These are phyloP conservation scores for Epichloe typhina DNA, from an alignment of 2,329 filamentous ascomycete genomes.

Conservation along the genomic window DNA sequence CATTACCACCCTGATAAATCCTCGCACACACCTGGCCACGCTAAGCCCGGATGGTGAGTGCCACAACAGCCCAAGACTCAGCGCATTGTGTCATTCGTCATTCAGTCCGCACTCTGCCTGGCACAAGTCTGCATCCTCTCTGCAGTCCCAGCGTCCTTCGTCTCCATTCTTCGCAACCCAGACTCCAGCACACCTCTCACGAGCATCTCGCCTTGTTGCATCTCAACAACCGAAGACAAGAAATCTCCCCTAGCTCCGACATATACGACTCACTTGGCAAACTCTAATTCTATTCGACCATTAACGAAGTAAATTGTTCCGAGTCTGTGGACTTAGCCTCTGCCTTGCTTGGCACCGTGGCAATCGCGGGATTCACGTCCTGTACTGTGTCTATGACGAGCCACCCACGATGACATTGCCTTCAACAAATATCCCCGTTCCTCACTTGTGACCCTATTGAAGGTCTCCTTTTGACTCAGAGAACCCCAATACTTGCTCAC, in stretches of 20 bases:
- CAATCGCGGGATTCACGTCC: constrained; percentile 3
- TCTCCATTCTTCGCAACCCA: constrained; percentile 1
- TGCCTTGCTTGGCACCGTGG: constrained; percentile 1
- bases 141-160: constrained; percentile 2
- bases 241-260: background rate
- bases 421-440: constrained; percentile 4
- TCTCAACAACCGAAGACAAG: background rate
- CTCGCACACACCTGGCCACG: background rate
- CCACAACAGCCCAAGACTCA: constrained; percentile 5
- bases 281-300: background rate
- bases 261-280: background rate
- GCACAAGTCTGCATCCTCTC: background rate
- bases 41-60: constrained; percentile 6
- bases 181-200: background rate
- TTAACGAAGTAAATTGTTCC: background rate
- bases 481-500: constrained; percentile 14
- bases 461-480: constrained; percentile 16
- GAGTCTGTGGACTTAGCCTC: background rate
- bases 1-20: background rate
- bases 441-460: constrained; percentile 16
- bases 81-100: constrained; percentile 8
- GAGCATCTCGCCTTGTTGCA: background rate
- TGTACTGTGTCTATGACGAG: constrained; percentile 17
- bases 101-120: constrained; percentile 5
- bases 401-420: constrained; percentile 21